These are phyloP conservation scores for Achaetomium macrosporum DNA, from an alignment of 2,329 filamentous ascomycete genomes.

Conservation along the genomic window DNA sequence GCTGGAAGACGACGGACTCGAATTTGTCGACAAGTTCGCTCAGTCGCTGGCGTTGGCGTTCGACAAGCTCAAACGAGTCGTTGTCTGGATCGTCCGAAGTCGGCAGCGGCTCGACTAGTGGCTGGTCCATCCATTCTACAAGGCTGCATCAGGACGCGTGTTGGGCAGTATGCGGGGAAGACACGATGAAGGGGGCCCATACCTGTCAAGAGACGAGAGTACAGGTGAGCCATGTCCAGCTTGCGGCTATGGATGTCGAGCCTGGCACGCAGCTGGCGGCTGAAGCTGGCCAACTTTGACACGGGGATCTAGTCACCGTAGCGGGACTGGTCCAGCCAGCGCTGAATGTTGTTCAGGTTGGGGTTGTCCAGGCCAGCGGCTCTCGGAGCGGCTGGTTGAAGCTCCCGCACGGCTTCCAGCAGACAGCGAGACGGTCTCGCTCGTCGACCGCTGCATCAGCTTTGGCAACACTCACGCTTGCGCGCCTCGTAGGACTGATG, in stretches of 20 bases:
- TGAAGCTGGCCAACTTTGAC: slow-evolving; percentile 30
- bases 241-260: slow-evolving; percentile 34
- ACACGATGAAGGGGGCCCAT: not conserved
- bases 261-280: slow-evolving; percentile 28
- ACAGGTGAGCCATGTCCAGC: slow-evolving; percentile 30
- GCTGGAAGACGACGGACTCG: slow-evolving; percentile 34
- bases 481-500: slow-evolving; percentile 32
- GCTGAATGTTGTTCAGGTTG: too few species aligned
- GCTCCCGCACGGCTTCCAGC: slow-evolving; percentile 21
- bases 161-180: not conserved
- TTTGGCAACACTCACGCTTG: slow-evolving; percentile 35
- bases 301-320: slow-evolving; percentile 33
- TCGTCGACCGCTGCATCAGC: slow-evolving; percentile 17
- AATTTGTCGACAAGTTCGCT: slow-evolving; percentile 35
- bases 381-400: slow-evolving; percentile 16
- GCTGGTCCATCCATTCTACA: slow-evolving; percentile 33
- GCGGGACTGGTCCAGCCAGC: slow-evolving; percentile 32
- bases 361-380: slow-evolving; percentile 25
- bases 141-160: not conserved
- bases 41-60: slow-evolving; percentile 33
- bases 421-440: slow-evolving; percentile 21
- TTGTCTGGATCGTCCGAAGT: slow-evolving; percentile 15
- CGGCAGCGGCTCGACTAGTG: not conserved
- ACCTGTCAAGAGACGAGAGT: slow-evolving; percentile 33
- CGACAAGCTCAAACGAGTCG: slow-evolving; percentile 29